Conservation (phyloP, 257 asterid species). For the Striga asiatica region DNA sequence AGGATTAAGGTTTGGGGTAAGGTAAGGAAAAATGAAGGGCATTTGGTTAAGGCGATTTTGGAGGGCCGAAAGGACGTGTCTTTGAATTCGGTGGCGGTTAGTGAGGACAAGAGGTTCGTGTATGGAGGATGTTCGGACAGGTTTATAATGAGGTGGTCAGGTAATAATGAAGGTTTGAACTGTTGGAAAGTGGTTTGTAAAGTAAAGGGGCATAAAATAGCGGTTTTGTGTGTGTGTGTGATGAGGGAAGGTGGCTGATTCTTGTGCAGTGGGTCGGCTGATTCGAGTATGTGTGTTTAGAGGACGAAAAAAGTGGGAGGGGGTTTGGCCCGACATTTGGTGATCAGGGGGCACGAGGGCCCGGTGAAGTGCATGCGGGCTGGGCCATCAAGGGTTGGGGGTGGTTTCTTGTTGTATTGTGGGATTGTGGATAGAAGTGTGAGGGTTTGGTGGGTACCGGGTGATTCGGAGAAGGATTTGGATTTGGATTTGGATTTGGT, state of each 20-base stretch:
- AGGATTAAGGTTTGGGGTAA: too few species aligned
- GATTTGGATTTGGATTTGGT: too few species aligned
- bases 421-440: constrained; percentile 69
- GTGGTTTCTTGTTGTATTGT: constrained; percentile 72
- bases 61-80: constrained; percentile 80
- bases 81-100: constrained; percentile 47
- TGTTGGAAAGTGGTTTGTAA: constrained; percentile 38
- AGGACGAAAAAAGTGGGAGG: constrained; percentile 35
- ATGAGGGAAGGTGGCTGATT: constrained; percentile 38
- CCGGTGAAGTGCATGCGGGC: constrained; percentile 77
- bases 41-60: constrained; percentile 41
- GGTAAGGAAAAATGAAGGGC: too few species aligned
- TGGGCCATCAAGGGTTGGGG: constrained; percentile 41
- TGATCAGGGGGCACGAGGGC: constrained; percentile 64
- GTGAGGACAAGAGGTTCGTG: constrained; percentile 37
- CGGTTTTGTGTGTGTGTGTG: constrained; percentile 56
- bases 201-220: constrained; percentile 57
- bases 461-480: background rate
- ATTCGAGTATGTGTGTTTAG: constrained; percentile 54
- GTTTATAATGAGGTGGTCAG: constrained; percentile 47
- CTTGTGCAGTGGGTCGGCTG: constrained; percentile 60
- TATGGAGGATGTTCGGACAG: constrained; percentile 89
- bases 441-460: constrained; percentile 86
- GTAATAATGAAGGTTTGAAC: constrained; percentile 15
- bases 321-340: constrained; percentile 31